Evolutionary conservation across 2,329 filamentous ascomycete genomes (phyloP).

Genomic region (Aspergillus arachidicola): DNA sequence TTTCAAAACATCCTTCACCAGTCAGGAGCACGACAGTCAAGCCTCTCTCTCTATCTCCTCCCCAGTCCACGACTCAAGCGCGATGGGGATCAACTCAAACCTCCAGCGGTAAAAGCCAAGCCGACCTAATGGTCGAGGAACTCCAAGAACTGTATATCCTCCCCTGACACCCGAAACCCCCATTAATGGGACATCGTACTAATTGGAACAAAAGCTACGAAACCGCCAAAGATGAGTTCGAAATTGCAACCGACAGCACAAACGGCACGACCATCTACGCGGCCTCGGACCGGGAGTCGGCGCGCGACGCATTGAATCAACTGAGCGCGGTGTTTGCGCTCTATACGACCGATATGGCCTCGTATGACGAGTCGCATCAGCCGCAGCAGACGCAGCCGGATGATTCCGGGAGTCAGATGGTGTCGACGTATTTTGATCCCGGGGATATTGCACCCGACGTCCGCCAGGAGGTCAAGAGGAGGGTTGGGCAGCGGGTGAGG

Average conservation of each 20-base stretch:
- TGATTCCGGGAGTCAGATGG: constrained; percentile 19
- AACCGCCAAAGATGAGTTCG: constrained; percentile 51
- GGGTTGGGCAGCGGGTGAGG: constrained; percentile 49
- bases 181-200: constrained; percentile 6
- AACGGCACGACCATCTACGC: constrained; percentile 50
- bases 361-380: constrained; percentile 1
- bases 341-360: constrained; percentile 30
- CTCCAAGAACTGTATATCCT: constrained; percentile 37
- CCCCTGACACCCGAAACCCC: not conserved
- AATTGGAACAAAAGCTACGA: constrained; percentile 40
- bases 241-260: constrained; percentile 53
- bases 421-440: constrained; percentile 38
- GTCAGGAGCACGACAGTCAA: not conserved
- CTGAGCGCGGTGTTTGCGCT: constrained; percentile 37
- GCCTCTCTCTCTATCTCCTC: not conserved
- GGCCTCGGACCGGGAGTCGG: constrained; percentile 48
- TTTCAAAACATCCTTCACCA: not conserved
- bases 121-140: constrained; percentile 40
- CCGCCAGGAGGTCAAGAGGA: constrained; percentile 45
- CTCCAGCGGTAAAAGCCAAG: constrained; percentile 28
- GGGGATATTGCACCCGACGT: constrained; percentile 30
- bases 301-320: constrained; percentile 49
- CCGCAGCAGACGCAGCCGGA: constrained; percentile 9
- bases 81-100: constrained; percentile 1
- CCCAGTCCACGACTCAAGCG: not conserved